Evolutionary conservation across 1,139 yeast genomes (phyloP).

Genomic region (Meyerozyma guilliermondii): DNA sequence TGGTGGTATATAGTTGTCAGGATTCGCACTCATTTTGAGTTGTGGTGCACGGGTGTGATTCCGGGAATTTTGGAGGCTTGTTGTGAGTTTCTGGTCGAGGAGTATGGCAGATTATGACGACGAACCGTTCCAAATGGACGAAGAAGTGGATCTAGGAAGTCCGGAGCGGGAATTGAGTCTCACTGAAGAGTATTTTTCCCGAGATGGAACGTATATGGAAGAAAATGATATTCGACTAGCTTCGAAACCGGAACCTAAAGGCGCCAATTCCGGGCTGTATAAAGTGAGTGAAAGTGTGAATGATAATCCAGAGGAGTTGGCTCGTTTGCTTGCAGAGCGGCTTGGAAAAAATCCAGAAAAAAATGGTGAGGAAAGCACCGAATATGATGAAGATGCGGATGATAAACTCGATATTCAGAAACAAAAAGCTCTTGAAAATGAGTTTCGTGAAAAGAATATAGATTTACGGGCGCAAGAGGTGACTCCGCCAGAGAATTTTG

Average conservation of each 20-base stretch:
- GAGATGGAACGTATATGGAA: neutral
- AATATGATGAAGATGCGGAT: constrained; percentile 41
- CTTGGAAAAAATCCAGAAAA: constrained; percentile 13
- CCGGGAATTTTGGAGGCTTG: neutral
- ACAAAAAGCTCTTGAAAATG: constrained; percentile 18
- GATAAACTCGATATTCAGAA: constrained; percentile 33
- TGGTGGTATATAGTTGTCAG: no score
- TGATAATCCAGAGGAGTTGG: constrained; percentile 27
- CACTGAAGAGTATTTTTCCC: neutral
- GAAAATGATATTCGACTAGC: neutral
- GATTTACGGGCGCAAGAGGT: constrained; percentile 9
- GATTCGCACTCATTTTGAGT: neutral
- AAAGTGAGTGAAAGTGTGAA: constrained; percentile 21
- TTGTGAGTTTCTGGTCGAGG: constrained; percentile 4
- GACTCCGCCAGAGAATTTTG: constrained; percentile 88
- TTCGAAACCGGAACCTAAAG: constrained; percentile 8
- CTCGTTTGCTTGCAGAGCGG: constrained; percentile 21
- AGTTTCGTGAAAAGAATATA: constrained; percentile 10
- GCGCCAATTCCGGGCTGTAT: constrained; percentile 10
- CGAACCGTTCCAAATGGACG: constrained; percentile 47
- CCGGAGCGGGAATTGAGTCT: neutral
- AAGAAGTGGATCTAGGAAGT: constrained; percentile 21
- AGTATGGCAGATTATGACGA: constrained; percentile 31
- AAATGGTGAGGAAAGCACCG: constrained; percentile 8
- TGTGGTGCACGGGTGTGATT: neutral